Percentiles rank a stretch among this genome's conserved stretches.
Conservation (phyloP, 768 basidiomycete genomes). For the Sistotremastrum niveocremeum region DNA sequence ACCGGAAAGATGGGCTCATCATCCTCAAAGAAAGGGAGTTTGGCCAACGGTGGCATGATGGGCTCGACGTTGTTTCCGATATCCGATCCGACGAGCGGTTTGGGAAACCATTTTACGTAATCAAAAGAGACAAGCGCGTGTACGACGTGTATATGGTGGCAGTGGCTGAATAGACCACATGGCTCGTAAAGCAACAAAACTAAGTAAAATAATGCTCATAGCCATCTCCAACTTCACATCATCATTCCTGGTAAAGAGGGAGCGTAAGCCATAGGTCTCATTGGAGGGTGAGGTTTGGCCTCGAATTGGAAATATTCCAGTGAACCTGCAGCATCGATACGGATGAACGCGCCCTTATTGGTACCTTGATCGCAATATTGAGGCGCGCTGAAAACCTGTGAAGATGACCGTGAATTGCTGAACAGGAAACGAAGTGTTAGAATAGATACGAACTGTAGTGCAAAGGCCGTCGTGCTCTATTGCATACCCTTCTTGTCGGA, state of each 20-base stretch:
- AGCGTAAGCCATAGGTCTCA: conserved; percentile 89
- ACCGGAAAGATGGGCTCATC: too few relatives aligned
- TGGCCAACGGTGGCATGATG: too few relatives aligned
- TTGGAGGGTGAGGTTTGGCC: conserved; percentile 74
- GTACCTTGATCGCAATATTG: conserved; percentile 89
- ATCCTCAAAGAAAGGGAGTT: too few relatives aligned
- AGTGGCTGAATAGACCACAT: too few relatives aligned
- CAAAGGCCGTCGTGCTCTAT: conserved; percentile 91
- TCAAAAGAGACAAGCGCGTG: neutral
- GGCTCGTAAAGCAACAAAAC: too few relatives aligned
- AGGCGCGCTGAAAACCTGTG: conserved; percentile 82
- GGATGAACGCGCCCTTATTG: conserved; percentile 87
- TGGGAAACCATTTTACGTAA: neutral
- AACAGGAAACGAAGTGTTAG: conserved; percentile 6
- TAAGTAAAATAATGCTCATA: neutral
- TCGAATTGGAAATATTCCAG: conserved; percentile 72
- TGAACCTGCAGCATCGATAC: conserved; percentile 65
- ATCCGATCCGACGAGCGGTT: neutral
- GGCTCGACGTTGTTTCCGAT: too few relatives aligned
- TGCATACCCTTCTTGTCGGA: conserved; percentile 90
- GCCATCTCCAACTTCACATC: conserved; percentile 31
- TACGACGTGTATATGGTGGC: too few relatives aligned
- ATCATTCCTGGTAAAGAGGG: conserved; percentile 51
- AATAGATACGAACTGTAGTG: conserved; percentile 51
- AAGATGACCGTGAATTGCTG: conserved; percentile 3